Evolutionary conservation across 2,329 filamentous ascomycete genomes (phyloP), one percentile per base, ranked within the genome.

Genomic region (Dactylonectria macrodidyma): DNA sequence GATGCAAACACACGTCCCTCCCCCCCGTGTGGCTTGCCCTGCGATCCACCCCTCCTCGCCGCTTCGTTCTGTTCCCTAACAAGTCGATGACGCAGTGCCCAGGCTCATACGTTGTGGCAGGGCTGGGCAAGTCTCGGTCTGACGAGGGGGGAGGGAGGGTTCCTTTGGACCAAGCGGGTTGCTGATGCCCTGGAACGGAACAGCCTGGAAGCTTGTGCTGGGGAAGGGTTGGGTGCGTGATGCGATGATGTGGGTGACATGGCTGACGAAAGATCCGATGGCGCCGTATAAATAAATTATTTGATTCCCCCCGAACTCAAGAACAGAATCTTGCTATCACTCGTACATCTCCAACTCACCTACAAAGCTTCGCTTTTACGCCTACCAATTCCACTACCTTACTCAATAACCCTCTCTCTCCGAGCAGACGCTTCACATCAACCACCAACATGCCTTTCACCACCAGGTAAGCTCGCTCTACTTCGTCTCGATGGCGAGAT

Each of bases 391-490:
- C 51, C 63, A 67, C 41, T 22, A 58, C 41, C 19, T 56, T 33
- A 11, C 61, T 57, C 14, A 51, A 59, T 44, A 68, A 59, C 16
- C 41, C 38, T 60, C 52, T 52, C 62, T 65, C 14, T 63, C 36
- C 66, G 64, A 73, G 66, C 57, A 76, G 66, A 19, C 54, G 68
- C 69, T 61, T 56, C 59, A 44, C 26, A 65, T 24, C 59, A 69
- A 72, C 69, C 73, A 68, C 68, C 83, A 87, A 64, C 71, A 90
- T 90, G 88, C 79, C 88, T 83, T 87, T 89, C 85, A 90, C 88
- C 77, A 84, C 81, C 58, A 88, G 86, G 87, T 89, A 86, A 80
- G 84, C 70, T 67, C 60, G 38, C 58, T 34, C 52, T 54, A 30
- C 26, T 44, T 51, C 57, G 16, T 61, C 41, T 26, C 48, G 48